Base-by-base conservation (phyloP, 306 rosid genomes). In the Canavalia gladiata region DNA sequence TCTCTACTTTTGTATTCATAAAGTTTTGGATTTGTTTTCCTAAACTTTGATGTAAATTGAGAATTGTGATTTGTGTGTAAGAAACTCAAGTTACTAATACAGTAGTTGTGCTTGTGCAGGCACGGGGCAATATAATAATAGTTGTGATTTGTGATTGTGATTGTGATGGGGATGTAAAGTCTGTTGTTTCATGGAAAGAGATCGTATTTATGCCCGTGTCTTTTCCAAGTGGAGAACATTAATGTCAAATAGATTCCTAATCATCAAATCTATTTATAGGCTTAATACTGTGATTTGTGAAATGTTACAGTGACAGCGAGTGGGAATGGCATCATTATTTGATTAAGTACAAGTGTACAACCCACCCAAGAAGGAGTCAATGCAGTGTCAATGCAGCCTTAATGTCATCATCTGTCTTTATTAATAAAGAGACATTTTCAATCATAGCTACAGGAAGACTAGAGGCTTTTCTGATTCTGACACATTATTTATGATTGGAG, bases 21-120 rank as follows among this genome's bases (percentile, higher is more conserved):
- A 79, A 68, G 25, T 33, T 78, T 67, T 74, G 69, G 73, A 74
- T 31, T 9, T 77, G n/a, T 34, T 75, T 80, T 45, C 34, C 35
- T 52, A 2, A 59, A 45, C 12, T 39, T 30, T 37, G 2, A 58
- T 84, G 37, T 74, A 74, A 68, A 49, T 69, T 35, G 42, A 33
- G 58, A 62, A 56, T 12, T 59, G 42, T 46, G 47, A 51, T 47
- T 47, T 28, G 30, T 34, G 11, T 71, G 47, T 34, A 43, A 64
- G 8, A 76, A 42, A 43, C 30, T 25, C n/a, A 10, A 60, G 1
- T 50, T 28, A 29, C 57, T 57, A 6, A 31, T 29, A 43, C 7
- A 4, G 63, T 47, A 52, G 68, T 12, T 43, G 43, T 29, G 31
- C n/a, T 12, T 43, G 43, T 29, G 31, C n/a, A 37, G 41, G 41